Evolutionary conservation across 2,329 filamentous ascomycete genomes (phyloP).

Genomic region (Daldinia eschscholtzii): DNA sequence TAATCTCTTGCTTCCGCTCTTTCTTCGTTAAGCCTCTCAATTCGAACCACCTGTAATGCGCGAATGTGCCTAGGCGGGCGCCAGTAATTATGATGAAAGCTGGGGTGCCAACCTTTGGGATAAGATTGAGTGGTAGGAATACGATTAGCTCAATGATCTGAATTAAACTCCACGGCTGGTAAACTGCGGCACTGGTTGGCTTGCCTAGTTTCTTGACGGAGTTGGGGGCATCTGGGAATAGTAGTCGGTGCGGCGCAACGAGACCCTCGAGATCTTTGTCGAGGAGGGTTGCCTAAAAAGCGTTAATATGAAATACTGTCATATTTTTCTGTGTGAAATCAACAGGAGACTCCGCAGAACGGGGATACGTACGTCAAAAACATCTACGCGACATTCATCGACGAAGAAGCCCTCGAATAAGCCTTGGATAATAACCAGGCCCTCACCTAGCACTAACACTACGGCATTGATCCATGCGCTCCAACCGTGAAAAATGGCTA

Average conservation of each 20-base stretch:
- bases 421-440: slow-evolving; percentile 75
- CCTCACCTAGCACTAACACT: slow-evolving; percentile 87
- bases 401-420: slow-evolving; percentile 86
- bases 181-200: slow-evolving; percentile 80
- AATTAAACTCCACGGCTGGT: slow-evolving; percentile 89
- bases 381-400: slow-evolving; percentile 81
- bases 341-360: background rate
- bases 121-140: slow-evolving; percentile 85
- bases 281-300: slow-evolving; percentile 75
- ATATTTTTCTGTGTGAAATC: background rate
- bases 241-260: slow-evolving; percentile 73
- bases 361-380: slow-evolving; percentile 77
- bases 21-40: slow-evolving; percentile 80
- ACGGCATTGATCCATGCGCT: slow-evolving; percentile 92
- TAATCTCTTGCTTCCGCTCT: slow-evolving; percentile 78
- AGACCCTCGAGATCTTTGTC: slow-evolving; percentile 78
- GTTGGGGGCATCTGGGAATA: slow-evolving; percentile 75
- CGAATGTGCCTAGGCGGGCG: slow-evolving; percentile 85
- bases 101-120: slow-evolving; percentile 85
- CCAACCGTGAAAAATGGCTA: slow-evolving; percentile 88
- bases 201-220: slow-evolving; percentile 86
- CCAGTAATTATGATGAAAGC: slow-evolving; percentile 91
- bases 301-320: slow-evolving; percentile 40
- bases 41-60: slow-evolving; percentile 92
- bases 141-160: slow-evolving; percentile 88